Evolutionary conservation across 352 stramenopile genomes (phyloP), one percentile per base, ranked within the genome.

Genomic region (Elongisporangium anandrum): DNA sequence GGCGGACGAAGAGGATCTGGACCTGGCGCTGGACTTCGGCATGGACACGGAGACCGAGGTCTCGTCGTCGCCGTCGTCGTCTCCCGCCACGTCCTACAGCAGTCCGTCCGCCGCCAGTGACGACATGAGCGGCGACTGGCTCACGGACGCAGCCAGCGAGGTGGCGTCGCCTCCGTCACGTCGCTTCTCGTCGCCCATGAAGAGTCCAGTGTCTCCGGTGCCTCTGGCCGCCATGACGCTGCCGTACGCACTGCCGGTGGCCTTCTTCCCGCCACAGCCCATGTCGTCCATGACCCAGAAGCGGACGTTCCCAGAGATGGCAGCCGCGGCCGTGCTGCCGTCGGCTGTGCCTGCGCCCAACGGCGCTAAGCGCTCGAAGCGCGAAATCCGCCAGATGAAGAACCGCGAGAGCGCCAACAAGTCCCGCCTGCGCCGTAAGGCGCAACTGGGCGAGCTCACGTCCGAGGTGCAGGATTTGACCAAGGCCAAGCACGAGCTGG

Each of bases 401-500:
- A 94, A 94, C 73, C 75, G 84, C 45, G 84, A 94, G 57, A 94
- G 84, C 56, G 84, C 84, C 58, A 94, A 94, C 75, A 87, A 86
- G 62, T 91, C 79, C 47, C 81, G 84, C 21, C 51, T 90, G 51
- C 79, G 80, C 5, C 77, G 81, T 50, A 94, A 92, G 69, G 78
- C 79, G 4, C 80, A 89, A 66, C 69, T 94, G 38, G 66, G 65
- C 16, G 82, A 85, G 16, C 58, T 94, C 8, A 70, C 73, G 22
- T 69, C 61, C 15, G 77, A 90, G 51, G 75, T 94, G 52, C 61
- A 75, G n/a, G 70, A 82, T 24, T 69, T 90, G 16, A 83, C 81
- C 56, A 78, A 80, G 57, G 87, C 85, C 56, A 76, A 90, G 52
- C 70, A 90, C 52, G 75, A 87, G 60, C 66, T 89, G 12, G 73